Evolutionary conservation across 2,329 filamentous ascomycete species (phyloP).

Genomic region (Clonostachys solani): DNA sequence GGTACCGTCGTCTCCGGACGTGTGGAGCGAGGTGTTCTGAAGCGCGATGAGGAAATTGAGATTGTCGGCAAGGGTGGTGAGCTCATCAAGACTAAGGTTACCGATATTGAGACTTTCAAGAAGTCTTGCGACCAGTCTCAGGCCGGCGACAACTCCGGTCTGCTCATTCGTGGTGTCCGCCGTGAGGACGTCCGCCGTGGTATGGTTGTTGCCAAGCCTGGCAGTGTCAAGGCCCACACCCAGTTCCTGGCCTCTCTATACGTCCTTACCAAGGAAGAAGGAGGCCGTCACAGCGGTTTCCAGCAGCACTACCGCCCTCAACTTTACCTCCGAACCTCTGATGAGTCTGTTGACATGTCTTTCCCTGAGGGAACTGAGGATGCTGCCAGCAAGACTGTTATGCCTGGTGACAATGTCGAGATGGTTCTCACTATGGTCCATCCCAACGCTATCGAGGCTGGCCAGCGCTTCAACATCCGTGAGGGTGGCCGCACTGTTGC

Average conservation of each 20-base stretch:
- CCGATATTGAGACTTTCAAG: constrained; percentile 99
- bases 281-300: constrained; percentile 95
- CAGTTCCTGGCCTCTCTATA: constrained; percentile 97
- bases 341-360: constrained; percentile 71
- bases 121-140: constrained; percentile 97
- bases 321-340: constrained; percentile 91
- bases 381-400: constrained; percentile 72
- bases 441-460: constrained; percentile 82
- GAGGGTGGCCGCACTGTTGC: constrained; percentile 91
- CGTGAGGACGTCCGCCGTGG: constrained; percentile 92
- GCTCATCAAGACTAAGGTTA: constrained; percentile 97
- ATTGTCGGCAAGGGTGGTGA: constrained; percentile 80
- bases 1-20: constrained; percentile 95
- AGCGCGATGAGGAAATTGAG: constrained; percentile 93
- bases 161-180: constrained; percentile 91
- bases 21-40: constrained; percentile 92
- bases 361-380: constrained; percentile 85
- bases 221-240: constrained; percentile 77
- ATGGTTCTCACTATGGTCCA: constrained; percentile 86
- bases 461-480: constrained; percentile 96
- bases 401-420: constrained; percentile 98
- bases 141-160: constrained; percentile 96
- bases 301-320: constrained; percentile 94
- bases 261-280: constrained; percentile 95
- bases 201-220: constrained; percentile 88